Conservation (phyloP, 2,329 filamentous ascomycete genomes). For the Colletotrichum eleusines region DNA sequence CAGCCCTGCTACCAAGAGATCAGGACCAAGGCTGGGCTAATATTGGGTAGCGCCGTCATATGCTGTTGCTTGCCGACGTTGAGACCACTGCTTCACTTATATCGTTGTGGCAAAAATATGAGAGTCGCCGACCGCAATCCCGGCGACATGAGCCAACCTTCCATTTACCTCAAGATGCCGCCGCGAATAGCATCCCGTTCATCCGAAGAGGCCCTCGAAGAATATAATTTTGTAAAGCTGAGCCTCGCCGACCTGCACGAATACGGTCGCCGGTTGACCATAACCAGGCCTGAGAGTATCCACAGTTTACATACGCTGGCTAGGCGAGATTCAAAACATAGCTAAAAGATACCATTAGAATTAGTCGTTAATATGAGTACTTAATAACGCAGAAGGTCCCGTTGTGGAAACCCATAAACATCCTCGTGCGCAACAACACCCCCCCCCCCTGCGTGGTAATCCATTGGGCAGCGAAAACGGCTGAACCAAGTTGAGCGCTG, state of each 20-base stretch:
- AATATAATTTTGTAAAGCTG: conserved; percentile 4
- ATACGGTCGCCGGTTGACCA: neutral
- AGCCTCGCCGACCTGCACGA: conserved; percentile 15
- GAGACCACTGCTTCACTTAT: conserved; percentile 5
- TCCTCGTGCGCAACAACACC: too few species aligned
- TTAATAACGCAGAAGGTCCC: too few species aligned
- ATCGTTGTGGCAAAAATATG: neutral
- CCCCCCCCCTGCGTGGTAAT: too few species aligned
- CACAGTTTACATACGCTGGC: neutral
- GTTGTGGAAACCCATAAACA: neutral
- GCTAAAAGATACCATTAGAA: neutral
- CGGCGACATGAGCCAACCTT: neutral
- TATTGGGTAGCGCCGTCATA: neutral
- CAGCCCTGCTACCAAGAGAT: too few species aligned
- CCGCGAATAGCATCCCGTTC: conserved; percentile 15
- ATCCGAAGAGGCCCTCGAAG: conserved; percentile 10
- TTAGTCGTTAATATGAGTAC: neutral
- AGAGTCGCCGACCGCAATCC: neutral
- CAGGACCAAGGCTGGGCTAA: neutral
- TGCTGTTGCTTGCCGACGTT: conserved; percentile 16
- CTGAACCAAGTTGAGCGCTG: neutral
- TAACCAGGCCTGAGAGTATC: neutral
- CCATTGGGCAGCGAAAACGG: too few species aligned
- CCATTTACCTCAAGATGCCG: conserved; percentile 15
- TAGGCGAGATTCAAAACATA: neutral